Conservation (phyloP, 2,329 filamentous ascomycete genomes). For the Geoglossum cookeanum region DNA sequence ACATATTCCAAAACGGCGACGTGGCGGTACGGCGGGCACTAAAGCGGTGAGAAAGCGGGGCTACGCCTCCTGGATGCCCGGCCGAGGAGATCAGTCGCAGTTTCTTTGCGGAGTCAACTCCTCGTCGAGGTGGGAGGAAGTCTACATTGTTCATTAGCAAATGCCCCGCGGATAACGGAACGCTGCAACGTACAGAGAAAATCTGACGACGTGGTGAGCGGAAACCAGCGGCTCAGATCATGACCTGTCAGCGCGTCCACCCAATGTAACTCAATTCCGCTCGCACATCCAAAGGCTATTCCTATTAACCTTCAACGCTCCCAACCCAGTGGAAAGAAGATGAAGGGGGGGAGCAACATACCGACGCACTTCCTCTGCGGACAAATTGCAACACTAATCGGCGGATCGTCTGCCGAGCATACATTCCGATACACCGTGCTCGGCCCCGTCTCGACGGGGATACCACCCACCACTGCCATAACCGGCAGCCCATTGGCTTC, state of each 20-base stretch:
- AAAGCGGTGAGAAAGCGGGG: neutral
- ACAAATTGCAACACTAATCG: slow-evolving; percentile 44
- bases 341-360: neutral
- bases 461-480: neutral
- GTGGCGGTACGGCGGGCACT: slow-evolving; percentile 3
- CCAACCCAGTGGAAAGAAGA: neutral
- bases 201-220: slow-evolving; percentile 33
- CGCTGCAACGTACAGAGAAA: slow-evolving; percentile 18
- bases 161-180: too few relatives aligned
- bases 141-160: slow-evolving; percentile 16
- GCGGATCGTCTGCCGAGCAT: slow-evolving; percentile 41
- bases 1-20: slow-evolving; percentile 15
- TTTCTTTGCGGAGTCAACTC: slow-evolving; percentile 34
- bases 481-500: too few relatives aligned
- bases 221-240: slow-evolving; percentile 35
- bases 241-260: slow-evolving; percentile 29
- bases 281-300: slow-evolving; percentile 40
- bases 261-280: slow-evolving; percentile 46
- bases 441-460: slow-evolving; percentile 12
- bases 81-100: slow-evolving; percentile 44
- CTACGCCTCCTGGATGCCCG: slow-evolving; percentile 21
- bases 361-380: slow-evolving; percentile 40
- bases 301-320: neutral
- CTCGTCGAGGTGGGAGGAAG: slow-evolving; percentile 36
- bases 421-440: slow-evolving; percentile 30